A percentile compares a stretch with the other conserved stretches of the same genome.
Evolutionary conservation across 805 yeast species (phyloP).

Genomic region (Pichia cabralensis): DNA sequence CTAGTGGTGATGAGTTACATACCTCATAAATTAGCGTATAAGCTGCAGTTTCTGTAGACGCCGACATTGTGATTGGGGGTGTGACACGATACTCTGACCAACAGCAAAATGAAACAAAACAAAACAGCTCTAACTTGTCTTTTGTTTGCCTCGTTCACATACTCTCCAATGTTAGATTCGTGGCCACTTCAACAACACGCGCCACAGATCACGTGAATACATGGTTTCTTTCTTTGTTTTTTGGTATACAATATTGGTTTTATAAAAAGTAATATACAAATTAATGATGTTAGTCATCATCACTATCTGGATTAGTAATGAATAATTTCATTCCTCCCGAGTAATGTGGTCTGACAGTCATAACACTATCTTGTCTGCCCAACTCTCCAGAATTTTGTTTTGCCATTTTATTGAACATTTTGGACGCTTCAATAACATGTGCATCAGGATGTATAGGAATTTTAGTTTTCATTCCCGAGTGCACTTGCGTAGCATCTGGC

Average conservation of each 20-base stretch:
- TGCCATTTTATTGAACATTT: conserved; percentile 11
- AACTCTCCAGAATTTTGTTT: conserved; percentile 11
- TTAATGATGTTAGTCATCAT: conserved; percentile 26
- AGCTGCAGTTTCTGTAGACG: too few relatives aligned
- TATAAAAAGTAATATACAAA: too few relatives aligned
- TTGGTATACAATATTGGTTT: too few relatives aligned
- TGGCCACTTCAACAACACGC: too few relatives aligned
- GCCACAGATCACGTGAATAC: too few relatives aligned
- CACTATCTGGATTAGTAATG: conserved; percentile 51
- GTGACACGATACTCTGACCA: too few relatives aligned
- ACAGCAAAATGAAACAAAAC: not conserved
- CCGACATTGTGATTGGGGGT: too few relatives aligned
- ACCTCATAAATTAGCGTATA: conserved; percentile 72
- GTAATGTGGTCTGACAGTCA: conserved; percentile 10
- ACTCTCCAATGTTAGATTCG: too few relatives aligned
- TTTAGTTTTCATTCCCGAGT: conserved; percentile 19
- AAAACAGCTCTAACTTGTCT: too few relatives aligned
- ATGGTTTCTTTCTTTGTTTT: too few relatives aligned
- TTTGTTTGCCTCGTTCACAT: too few relatives aligned
- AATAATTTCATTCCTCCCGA: conserved; percentile 24
- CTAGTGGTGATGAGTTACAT: too few relatives aligned
- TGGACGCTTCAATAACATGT: conserved; percentile 22
- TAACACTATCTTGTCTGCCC: conserved; percentile 27
- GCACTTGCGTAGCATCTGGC: conserved; percentile 26
- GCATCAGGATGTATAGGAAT: conserved; percentile 26